Percentiles rank a stretch among this genome's conserved stretches.
These are phyloP conservation scores for Senna tora DNA, from an alignment of 306 rosid genomes.

Conservation along the genomic window DNA sequence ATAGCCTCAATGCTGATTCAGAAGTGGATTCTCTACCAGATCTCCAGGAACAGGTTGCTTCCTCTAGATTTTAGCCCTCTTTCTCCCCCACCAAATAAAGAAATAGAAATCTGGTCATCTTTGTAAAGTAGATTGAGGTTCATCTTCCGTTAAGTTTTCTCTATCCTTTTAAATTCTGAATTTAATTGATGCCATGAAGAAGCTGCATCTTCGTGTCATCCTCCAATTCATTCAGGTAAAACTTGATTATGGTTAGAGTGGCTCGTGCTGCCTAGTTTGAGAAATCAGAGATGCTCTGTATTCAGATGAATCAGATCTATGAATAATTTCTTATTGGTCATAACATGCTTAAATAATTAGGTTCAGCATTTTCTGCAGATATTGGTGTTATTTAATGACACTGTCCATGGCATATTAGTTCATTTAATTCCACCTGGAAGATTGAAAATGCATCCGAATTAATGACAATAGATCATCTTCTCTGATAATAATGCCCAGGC, in stretches of 20 bases:
- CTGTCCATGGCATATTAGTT: conserved; percentile 26
- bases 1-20: conserved; percentile 61
- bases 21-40: conserved; percentile 70
- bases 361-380: conserved; percentile 1
- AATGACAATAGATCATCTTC: conserved; percentile 16
- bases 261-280: conserved; percentile 31
- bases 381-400: conserved; percentile 13
- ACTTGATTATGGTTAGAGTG: conserved; percentile 26
- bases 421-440: conserved; percentile 19
- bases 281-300: conserved; percentile 6
- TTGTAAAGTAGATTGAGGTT: conserved; percentile 34
- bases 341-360: conserved; percentile 10
- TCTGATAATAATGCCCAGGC: conserved; percentile 14
- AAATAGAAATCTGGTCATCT: conserved; percentile 4
- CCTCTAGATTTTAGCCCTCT: conserved; percentile 35
- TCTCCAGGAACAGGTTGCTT: conserved; percentile 87
- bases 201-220: conserved; percentile 17
- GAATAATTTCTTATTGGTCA: conserved; percentile 17
- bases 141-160: conserved; percentile 6
- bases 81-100: conserved; percentile 7
- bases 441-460: conserved; percentile 28
- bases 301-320: background rate
- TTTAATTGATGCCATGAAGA: conserved; percentile 24
- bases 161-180: conserved; percentile 20
- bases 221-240: conserved; percentile 20